A percentile compares a stretch with the other conserved stretches of the same genome.
These are phyloP conservation scores for Alternaria brassicicola DNA, from an alignment of 2,329 filamentous ascomycete genomes.

Conservation along the genomic window DNA sequence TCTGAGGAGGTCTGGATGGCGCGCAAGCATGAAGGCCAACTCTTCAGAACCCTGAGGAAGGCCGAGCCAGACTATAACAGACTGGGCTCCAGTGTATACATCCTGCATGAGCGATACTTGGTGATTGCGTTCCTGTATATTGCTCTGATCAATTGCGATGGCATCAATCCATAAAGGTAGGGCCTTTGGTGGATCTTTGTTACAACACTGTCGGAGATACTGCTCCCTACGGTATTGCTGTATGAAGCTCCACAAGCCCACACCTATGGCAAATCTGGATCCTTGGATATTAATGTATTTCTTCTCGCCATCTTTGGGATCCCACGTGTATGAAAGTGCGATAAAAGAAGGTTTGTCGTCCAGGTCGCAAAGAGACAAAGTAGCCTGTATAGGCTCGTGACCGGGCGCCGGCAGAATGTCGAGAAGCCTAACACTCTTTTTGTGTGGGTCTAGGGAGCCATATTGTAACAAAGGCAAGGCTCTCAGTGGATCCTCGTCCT, in stretches of 20 bases:
- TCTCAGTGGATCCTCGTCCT: not conserved
- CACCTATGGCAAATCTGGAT: constrained; percentile 9
- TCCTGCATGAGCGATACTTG: constrained; percentile 21
- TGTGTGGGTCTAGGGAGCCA: constrained; percentile 5
- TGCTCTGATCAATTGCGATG: constrained; percentile 18
- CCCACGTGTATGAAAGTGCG: constrained; percentile 26
- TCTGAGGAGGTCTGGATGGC: constrained; percentile 11
- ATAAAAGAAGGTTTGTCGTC: constrained; percentile 17
- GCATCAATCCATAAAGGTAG: constrained; percentile 21
- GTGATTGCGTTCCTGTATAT: constrained; percentile 18
- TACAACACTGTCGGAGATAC: constrained; percentile 4
- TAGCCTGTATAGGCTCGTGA: constrained; percentile 6
- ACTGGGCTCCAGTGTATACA: constrained; percentile 17
- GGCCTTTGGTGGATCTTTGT: not conserved
- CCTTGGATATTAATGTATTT: constrained; percentile 13
- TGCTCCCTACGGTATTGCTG: constrained; percentile 18
- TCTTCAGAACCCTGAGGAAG: constrained; percentile 10
- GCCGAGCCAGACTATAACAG: constrained; percentile 21
- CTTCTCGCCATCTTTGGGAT: constrained; percentile 8
- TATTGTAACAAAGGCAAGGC: constrained; percentile 6
- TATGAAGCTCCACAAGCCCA: constrained; percentile 22
- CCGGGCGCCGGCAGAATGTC: constrained; percentile 10
- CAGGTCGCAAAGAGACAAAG: constrained; percentile 8
- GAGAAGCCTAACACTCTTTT: constrained; percentile 15
- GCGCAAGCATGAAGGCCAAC: constrained; percentile 17